Conservation (phyloP, 2,329 filamentous ascomycete species). For the Epichloe brachyelytri region DNA sequence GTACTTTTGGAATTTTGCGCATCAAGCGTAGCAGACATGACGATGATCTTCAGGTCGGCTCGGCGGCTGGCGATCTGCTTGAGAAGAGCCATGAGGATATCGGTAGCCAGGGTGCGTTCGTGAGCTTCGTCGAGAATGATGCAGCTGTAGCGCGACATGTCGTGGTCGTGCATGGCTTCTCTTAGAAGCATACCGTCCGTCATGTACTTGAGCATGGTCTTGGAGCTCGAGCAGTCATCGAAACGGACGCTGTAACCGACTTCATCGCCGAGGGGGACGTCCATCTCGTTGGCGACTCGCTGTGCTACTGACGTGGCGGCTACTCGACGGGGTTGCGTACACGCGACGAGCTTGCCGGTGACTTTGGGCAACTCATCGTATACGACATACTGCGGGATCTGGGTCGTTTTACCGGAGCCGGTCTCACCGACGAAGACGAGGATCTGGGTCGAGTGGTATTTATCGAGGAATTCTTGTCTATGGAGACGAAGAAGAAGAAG, state of each 20-base stretch:
- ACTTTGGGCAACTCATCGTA: conserved; percentile 89
- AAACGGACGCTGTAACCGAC: conserved; percentile 99
- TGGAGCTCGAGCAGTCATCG: conserved; percentile 80
- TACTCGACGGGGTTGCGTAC: conserved; percentile 94
- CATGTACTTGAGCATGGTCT: conserved; percentile 98
- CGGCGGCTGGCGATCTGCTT: conserved; percentile 78
- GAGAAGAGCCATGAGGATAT: conserved; percentile 91
- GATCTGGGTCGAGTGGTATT: conserved; percentile 90
- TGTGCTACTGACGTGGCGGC: conserved; percentile 98
- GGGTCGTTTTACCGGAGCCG: conserved; percentile 97
- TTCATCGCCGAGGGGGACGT: conserved; percentile 82
- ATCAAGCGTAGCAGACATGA: conserved; percentile 97
- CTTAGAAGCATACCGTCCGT: conserved; percentile 96
- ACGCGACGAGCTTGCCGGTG: conserved; percentile 81
- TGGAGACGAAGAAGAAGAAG: neutral
- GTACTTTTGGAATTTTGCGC: conserved; percentile 94
- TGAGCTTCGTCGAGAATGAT: conserved; percentile 98
- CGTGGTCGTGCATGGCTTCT: conserved; percentile 92
- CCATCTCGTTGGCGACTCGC: conserved; percentile 94
- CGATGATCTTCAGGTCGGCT: conserved; percentile 90
- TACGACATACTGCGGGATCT: conserved; percentile 96
- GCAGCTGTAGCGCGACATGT: conserved; percentile 84
- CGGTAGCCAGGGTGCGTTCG: conserved; percentile 91
- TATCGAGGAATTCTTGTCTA: conserved; percentile 80
- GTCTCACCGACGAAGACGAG: conserved; percentile 98